Evolutionary conservation across 2,329 filamentous ascomycete species (phyloP).

Genomic region (Calonectria leucothoes): DNA sequence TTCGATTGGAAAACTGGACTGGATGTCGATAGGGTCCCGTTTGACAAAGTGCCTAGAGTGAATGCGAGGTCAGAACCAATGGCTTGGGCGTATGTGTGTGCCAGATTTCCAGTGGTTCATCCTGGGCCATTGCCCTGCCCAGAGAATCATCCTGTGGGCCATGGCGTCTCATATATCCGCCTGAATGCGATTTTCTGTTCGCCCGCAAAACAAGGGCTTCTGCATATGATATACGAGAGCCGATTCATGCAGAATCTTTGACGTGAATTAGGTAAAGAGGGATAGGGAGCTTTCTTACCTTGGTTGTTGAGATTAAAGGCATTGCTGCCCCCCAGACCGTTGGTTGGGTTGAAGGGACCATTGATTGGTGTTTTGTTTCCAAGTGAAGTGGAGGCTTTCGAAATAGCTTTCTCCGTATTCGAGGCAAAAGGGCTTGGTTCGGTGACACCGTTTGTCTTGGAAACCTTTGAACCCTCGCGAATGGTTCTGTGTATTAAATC

Average conservation of each 20-base stretch:
- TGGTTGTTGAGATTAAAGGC: conserved; percentile 23
- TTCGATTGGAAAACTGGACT: conserved; percentile 31
- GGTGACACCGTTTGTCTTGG: conserved; percentile 27
- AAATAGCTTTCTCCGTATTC: conserved; percentile 21
- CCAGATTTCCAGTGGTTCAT: conserved; percentile 44
- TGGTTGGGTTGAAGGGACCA: neutral
- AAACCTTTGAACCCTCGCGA: conserved; percentile 51
- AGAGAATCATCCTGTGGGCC: conserved; percentile 26
- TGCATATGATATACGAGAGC: conserved; percentile 24
- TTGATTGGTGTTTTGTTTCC: neutral
- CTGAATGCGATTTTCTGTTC: conserved; percentile 39
- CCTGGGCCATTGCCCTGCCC: conserved; percentile 36
- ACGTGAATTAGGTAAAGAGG: conserved; percentile 34
- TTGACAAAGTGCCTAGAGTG: conserved; percentile 41
- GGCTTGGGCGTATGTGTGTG: conserved; percentile 39
- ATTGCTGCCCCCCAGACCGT: conserved; percentile 17
- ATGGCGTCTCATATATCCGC: conserved; percentile 41
- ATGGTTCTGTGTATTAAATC: conserved; percentile 68
- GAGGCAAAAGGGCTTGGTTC: conserved; percentile 47
- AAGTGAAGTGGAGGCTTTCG: conserved; percentile 27
- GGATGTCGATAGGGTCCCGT: conserved; percentile 31
- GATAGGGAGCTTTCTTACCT: conserved; percentile 40
- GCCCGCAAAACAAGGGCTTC: conserved; percentile 31
- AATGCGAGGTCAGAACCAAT: conserved; percentile 45
- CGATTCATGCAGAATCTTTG: conserved; percentile 37